Evolutionary conservation across 192 early-diverging fungal genomes (phyloP).

Genomic region (Linnemannia schmuckeri): DNA sequence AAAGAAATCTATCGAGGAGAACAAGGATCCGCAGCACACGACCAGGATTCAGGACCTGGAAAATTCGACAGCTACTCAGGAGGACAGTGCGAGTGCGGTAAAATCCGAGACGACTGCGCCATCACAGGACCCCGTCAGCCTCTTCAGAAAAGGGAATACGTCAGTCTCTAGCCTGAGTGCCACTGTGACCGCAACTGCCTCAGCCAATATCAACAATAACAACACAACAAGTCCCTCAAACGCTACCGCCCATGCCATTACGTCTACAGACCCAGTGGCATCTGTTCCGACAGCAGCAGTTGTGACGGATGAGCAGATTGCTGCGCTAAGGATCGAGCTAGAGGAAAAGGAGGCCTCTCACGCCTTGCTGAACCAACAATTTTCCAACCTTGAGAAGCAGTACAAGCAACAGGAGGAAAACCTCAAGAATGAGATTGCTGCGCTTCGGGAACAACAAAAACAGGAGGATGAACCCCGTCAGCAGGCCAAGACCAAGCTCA

Average conservation of each 20-base stretch:
- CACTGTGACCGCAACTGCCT: not conserved
- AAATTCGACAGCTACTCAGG: not conserved
- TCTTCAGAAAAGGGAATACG: not conserved
- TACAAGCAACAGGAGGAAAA: constrained; percentile 38
- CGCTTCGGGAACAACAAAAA: constrained; percentile 43
- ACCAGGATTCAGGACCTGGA: constrained; percentile 3
- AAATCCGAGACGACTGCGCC: constrained; percentile 4
- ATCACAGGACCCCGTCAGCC: not conserved
- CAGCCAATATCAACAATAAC: not conserved
- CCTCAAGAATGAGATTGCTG: constrained; percentile 31
- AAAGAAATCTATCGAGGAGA: constrained; percentile 26
- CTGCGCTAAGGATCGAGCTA: constrained; percentile 17
- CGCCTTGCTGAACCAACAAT: constrained; percentile 30
- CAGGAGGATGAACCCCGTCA: constrained; percentile 52
- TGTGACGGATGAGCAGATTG: constrained; percentile 37
- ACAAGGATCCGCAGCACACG: constrained; percentile 22
- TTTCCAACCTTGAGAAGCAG: constrained; percentile 38
- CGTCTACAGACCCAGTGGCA: constrained; percentile 1
- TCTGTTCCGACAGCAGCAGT: not conserved
- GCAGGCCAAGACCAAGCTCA: constrained; percentile 44
- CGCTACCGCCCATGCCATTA: not conserved
- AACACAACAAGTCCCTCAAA: not conserved
- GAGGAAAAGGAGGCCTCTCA: constrained; percentile 42
- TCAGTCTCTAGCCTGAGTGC: not conserved
- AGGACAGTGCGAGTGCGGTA: constrained; percentile 4